Evolutionary conservation across 768 basidiomycete species (phyloP).

Genomic region (Dacryopinax spathularia): DNA sequence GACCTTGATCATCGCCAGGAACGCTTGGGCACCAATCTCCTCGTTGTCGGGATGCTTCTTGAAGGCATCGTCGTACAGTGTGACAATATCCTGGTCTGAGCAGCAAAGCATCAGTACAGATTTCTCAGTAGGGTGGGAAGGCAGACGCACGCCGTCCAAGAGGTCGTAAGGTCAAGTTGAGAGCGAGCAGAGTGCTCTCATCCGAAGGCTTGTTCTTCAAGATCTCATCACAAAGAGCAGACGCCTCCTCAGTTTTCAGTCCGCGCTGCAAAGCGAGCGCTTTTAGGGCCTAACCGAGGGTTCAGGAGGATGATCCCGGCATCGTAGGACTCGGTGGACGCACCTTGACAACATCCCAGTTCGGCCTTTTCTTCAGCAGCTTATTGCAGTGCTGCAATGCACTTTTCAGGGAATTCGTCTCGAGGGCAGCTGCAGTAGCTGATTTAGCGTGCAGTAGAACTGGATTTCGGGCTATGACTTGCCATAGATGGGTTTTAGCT

Average conservation of each 20-base stretch:
- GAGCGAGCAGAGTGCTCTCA: slow-evolving; percentile 57
- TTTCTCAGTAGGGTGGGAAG: background rate
- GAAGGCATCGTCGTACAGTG: slow-evolving; percentile 77
- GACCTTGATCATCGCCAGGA: slow-evolving; percentile 70
- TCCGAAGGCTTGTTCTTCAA: slow-evolving; percentile 57
- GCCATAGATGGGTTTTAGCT: slow-evolving; percentile 80
- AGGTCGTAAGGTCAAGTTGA: slow-evolving; percentile 71
- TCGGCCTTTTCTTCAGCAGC: slow-evolving; percentile 71
- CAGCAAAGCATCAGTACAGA: background rate
- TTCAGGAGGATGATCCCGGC: slow-evolving; percentile 12
- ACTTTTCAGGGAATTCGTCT: slow-evolving; percentile 74
- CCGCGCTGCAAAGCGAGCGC: slow-evolving; percentile 69
- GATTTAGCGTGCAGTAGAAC: background rate
- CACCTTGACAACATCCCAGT: slow-evolving; percentile 58
- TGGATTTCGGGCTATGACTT: slow-evolving; percentile 12
- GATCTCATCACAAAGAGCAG: slow-evolving; percentile 65
- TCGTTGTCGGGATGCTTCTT: slow-evolving; percentile 69
- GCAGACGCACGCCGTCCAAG: slow-evolving; percentile 47
- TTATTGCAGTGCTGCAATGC: slow-evolving; percentile 78
- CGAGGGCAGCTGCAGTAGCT: slow-evolving; percentile 51
- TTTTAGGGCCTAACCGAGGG: slow-evolving; percentile 50
- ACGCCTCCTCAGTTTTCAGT: slow-evolving; percentile 74
- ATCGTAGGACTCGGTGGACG: background rate
- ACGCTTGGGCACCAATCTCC: slow-evolving; percentile 68
- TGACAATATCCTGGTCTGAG: slow-evolving; percentile 62